Evolutionary conservation across 805 yeast species (phyloP), one percentile per base, ranked within the genome.

Genomic region (Yamadazyma sp.): DNA sequence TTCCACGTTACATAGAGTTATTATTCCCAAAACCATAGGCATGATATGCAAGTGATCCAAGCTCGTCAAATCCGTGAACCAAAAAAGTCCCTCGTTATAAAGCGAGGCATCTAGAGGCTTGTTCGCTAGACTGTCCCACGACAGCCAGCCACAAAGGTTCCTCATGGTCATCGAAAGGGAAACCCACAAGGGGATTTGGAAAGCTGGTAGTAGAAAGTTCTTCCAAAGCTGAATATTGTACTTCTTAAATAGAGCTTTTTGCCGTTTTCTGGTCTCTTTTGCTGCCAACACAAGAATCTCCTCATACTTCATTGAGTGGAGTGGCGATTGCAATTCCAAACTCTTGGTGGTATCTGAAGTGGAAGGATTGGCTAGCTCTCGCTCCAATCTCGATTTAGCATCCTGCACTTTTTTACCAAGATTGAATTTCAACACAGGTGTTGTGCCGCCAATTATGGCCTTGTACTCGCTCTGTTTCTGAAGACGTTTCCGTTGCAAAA

Each of bases 141-240:
- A 47, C 2, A 69, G 54, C 82, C 82, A 77, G 1, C 95, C 95
- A 28, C 90, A 81, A 44, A 89, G 62, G 31, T 80, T 75, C 46
- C 96, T 71, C 48, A 89, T 74, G 1, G 89, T 80, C 47, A 82
- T 67, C 9, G 93, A 82, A 71, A 90, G 69, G 2, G 82, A 69
- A 2, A 89, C 71, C 95, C 96, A 90, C 5, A 90, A 57, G 0
- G 98, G 98, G 14, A 91, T 71, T 55, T 90, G 98, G 12, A 86
- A 76, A 0, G 80, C 62, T 1, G 97, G 97, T 25, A 88, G 64
- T 3, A 84, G 50, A 39, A 79, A 63, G 50, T 84, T 80, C 57
- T 89, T 90, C 88, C 95, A 90, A 41, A 82, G 58, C 53, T 87
- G 91, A 37, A 89, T 85, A 7, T 71, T 66, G 51, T 82, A 70